Percentiles rank a stretch among this genome's conserved stretches.
Conservation (phyloP, 2,329 filamentous ascomycete genomes). For the Massarina eburnea region DNA sequence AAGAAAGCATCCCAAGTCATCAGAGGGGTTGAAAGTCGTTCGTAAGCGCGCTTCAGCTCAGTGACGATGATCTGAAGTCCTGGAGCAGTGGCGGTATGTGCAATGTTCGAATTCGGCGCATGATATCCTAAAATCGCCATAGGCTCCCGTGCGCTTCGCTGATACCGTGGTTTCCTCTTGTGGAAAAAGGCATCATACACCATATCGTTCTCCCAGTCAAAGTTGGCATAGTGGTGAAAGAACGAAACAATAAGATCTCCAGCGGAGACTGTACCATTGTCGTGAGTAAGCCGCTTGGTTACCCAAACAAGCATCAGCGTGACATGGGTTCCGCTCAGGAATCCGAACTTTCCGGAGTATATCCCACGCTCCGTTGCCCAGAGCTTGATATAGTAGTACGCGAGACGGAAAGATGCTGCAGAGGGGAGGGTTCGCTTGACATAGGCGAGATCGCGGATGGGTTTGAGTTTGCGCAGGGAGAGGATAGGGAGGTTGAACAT, state of each 20-base stretch:
- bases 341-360: conserved; percentile 67
- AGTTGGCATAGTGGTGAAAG: conserved; percentile 63
- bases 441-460: conserved; percentile 63
- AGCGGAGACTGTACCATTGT: conserved; percentile 44
- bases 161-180: conserved; percentile 47
- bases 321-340: conserved; percentile 66
- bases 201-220: conserved; percentile 59
- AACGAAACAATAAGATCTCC: conserved; percentile 61
- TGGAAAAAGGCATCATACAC: conserved; percentile 63
- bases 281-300: conserved; percentile 51
- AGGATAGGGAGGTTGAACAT: conserved; percentile 59
- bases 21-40: conserved; percentile 38
- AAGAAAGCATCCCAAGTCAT: conserved; percentile 37
- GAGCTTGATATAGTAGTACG: conserved; percentile 61
- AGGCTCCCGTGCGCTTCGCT: conserved; percentile 59
- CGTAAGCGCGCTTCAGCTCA: conserved; percentile 55
- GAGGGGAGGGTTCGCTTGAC: conserved; percentile 63
- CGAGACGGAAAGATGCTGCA: conserved; percentile 58
- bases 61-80: conserved; percentile 55
- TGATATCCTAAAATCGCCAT: conserved; percentile 66
- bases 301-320: conserved; percentile 62
- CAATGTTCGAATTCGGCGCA: conserved; percentile 62
- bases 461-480: conserved; percentile 64
- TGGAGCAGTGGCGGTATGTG: conserved; percentile 55
- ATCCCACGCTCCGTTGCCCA: conserved; percentile 66